Conservation (phyloP, 306 rosid species). For the Medicago arabica region DNA sequence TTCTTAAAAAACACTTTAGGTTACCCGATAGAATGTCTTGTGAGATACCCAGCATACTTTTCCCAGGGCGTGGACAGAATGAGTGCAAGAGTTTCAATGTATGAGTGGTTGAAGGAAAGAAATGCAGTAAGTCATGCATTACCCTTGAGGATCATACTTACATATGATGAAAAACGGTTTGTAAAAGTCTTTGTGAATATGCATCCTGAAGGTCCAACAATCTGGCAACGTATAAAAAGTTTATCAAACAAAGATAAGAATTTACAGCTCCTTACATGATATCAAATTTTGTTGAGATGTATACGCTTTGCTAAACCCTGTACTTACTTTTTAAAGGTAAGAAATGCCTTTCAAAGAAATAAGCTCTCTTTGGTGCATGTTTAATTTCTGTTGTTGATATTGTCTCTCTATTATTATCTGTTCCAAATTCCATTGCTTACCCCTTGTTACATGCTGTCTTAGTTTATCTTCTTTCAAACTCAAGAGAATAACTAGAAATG, state of each 20-base stretch:
- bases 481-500: neutral
- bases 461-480: neutral
- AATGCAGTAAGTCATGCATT: conserved; percentile 56
- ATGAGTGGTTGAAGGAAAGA: conserved; percentile 66
- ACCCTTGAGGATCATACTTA: conserved; percentile 69
- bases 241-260: conserved; percentile 42
- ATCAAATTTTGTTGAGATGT: conserved; percentile 25
- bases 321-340: conserved; percentile 5
- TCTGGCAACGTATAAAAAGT: conserved; percentile 59
- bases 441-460: neutral
- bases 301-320: conserved; percentile 9
- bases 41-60: conserved; percentile 69
- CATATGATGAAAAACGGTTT: conserved; percentile 61
- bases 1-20: conserved; percentile 55
- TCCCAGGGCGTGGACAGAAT: conserved; percentile 64
- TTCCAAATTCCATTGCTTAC: neutral
- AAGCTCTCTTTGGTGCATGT: neutral
- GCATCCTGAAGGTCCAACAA: conserved; percentile 71
- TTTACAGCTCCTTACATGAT: conserved; percentile 11
- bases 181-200: conserved; percentile 64
- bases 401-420: neutral
- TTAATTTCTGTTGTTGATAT: conserved; percentile 17
- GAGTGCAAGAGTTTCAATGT: conserved; percentile 67
- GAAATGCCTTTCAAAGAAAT: conserved; percentile 6
- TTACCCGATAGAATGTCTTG: conserved; percentile 66